Evolutionary conservation across 73 alveolate genomes (phyloP), one percentile per base, ranked within the genome.

Genomic region (Paraurostyla sp.): DNA sequence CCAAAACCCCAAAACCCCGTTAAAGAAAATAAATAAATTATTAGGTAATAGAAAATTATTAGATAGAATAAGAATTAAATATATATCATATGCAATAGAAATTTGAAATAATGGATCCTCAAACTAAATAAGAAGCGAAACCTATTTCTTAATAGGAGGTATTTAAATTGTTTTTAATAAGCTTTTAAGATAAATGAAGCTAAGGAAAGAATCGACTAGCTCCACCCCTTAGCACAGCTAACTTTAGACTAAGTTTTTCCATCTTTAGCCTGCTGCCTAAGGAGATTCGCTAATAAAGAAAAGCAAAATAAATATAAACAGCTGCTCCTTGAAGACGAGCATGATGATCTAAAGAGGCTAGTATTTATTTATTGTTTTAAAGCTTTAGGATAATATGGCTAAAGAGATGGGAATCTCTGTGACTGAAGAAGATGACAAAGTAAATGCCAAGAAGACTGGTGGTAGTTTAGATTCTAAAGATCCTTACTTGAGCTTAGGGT

Each of bases 401-500:
- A 29, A 52, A 42, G 30, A 54, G n/a, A 11, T 54, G 0, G 89
- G 69, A 33, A 36, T 50, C n/a, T 36, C 76, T 23, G 49, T 51
- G 27, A 63, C 49, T 22, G 89, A 50, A 6, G 50, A 51, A 45
- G 58, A 49, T 52, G 20, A 6, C 22, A 45, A 49, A 2, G 80
- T 3, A 6, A 15, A 78, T 0, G 27, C 15, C 4, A 20, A 78
- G 23, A 6, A 11, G 25, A 11, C 32, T 18, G 43, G 9, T 1
- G 32, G 52, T 32, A 13, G 68, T 25, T 35, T 25, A 22, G 27
- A 6, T 7, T 29, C 50, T 33, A 85, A 71, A 18, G 92, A 90
- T 43, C 95, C 95, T 42, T 83, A 46, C 62, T 29, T 62, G 45
- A 32, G 51, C 40, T 50, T 82, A 1, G 95, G 95, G 20, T 71